phyloP scores from a whole-genome alignment of 208 protist genomes.

The Crithidia expoeki region DNA sequence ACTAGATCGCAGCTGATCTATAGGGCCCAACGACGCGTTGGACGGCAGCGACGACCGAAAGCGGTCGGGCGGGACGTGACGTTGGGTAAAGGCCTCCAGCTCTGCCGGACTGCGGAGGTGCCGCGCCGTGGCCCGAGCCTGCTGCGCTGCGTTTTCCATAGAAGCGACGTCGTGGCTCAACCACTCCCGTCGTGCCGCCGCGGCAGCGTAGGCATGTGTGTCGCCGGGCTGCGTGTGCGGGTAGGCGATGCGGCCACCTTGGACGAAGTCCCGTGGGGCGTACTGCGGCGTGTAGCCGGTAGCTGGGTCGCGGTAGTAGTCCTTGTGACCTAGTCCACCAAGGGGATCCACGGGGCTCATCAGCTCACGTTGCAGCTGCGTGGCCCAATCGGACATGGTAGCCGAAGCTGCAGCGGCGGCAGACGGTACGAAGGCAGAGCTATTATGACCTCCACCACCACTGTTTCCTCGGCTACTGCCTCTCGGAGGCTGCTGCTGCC shows the following conservation, averaged over 20 bases:
- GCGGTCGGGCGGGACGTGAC: conserved; percentile 35
- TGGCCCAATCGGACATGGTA: conserved; percentile 53
- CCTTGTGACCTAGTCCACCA: conserved; percentile 79
- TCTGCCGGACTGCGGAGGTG: conserved; percentile 37
- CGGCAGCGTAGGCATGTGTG: conserved; percentile 42
- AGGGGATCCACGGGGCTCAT: conserved; percentile 73
- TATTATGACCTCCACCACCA: not conserved
- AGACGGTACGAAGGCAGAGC: not conserved
- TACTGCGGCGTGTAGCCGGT: conserved; percentile 81
- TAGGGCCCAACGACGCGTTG: conserved; percentile 33
- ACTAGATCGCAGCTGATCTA: conserved; percentile 67
- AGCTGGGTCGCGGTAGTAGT: conserved; percentile 86
- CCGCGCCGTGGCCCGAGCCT: conserved; percentile 42
- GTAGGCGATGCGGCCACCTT: conserved; percentile 69
- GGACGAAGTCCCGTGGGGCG: conserved; percentile 84
- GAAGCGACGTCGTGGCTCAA: conserved; percentile 61
- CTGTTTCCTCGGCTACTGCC: not conserved
- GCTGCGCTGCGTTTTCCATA: conserved; percentile 29
- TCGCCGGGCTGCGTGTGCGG: conserved; percentile 47
- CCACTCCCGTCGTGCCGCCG: conserved; percentile 52
- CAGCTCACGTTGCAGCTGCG: conserved; percentile 78
- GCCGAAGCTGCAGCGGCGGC: not conserved
- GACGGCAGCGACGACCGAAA: conserved; percentile 32
- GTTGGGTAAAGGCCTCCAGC: conserved; percentile 41
- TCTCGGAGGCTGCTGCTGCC: too few species aligned